Percentiles rank a stretch among this genome's conserved stretches.
These are phyloP conservation scores for Cyberlindnera japonica DNA, from an alignment of 805 yeast genomes.

Conservation along the genomic window DNA sequence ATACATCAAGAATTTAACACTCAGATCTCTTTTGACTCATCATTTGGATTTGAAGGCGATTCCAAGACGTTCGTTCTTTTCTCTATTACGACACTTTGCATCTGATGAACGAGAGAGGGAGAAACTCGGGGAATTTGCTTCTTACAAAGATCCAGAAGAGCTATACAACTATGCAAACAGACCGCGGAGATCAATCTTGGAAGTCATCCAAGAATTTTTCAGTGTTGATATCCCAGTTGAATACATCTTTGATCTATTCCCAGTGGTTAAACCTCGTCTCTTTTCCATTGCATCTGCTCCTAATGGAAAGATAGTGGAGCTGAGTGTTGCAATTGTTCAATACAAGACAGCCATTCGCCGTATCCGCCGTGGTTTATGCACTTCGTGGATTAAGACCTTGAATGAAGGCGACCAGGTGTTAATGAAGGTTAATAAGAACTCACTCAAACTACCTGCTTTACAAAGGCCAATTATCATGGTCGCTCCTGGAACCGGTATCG, in stretches of 20 bases:
- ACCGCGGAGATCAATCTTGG: constrained; percentile 84
- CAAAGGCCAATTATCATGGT: constrained; percentile 61
- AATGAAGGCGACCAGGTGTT: constrained; percentile 45
- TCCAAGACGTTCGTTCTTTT: constrained; percentile 82
- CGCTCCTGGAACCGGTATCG: constrained; percentile 95
- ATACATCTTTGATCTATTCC: constrained; percentile 73
- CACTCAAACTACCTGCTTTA: constrained; percentile 32
- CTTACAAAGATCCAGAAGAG: constrained; percentile 72
- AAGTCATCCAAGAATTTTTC: constrained; percentile 77
- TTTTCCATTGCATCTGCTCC: constrained; percentile 79
- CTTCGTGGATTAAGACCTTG: constrained; percentile 64
- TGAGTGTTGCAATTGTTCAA: constrained; percentile 81
- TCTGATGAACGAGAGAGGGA: constrained; percentile 70
- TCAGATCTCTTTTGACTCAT: constrained; percentile 67
- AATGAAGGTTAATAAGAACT: constrained; percentile 48
- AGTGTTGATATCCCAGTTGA: constrained; percentile 72
- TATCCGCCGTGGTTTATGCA: constrained; percentile 76
- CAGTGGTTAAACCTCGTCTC: constrained; percentile 72
- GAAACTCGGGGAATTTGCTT: constrained; percentile 70
- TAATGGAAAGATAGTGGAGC: constrained; percentile 43
- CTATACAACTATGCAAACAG: constrained; percentile 88
- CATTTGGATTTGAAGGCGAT: constrained; percentile 81
- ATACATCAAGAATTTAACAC: constrained; percentile 54
- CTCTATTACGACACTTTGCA: constrained; percentile 69
- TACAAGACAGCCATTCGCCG: constrained; percentile 79